phyloP scores from a whole-genome alignment of 78 protist genomes.

The slime mould (Dictyostelium discoideum) region DNA sequence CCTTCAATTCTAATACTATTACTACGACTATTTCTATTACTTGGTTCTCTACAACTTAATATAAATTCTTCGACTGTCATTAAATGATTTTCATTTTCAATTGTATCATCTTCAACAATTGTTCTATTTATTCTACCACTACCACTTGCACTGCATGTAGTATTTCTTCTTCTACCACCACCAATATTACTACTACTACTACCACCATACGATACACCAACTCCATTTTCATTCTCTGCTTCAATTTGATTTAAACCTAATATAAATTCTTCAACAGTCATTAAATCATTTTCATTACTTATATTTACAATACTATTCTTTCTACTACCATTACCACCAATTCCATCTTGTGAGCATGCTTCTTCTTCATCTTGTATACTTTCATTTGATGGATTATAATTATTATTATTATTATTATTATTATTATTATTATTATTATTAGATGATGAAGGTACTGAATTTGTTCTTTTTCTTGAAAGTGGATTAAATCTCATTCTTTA shows the following conservation, averaged over 20 bases:
- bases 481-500: slow-evolving; percentile 21
- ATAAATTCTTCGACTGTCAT: slow-evolving; percentile 76
- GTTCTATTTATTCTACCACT: background rate
- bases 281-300: slow-evolving; percentile 37
- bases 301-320: slow-evolving; percentile 1
- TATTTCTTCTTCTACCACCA: background rate
- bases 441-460: background rate
- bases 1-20: background rate
- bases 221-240: background rate
- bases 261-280: slow-evolving; percentile 69
- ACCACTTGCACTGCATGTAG: background rate
- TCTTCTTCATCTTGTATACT: slow-evolving; percentile 29
- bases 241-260: slow-evolving; percentile 10
- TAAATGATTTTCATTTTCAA: slow-evolving; percentile 42
- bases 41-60: slow-evolving; percentile 31
- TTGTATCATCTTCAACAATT: slow-evolving; percentile 10
- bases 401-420: background rate
- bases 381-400: background rate
- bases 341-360: background rate
- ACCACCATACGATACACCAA: background rate
- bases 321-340: slow-evolving; percentile 6
- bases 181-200: background rate
- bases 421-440: background rate
- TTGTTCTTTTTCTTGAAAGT: slow-evolving; percentile 13
- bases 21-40: background rate